Percentiles rank a stretch among this genome's conserved stretches.
Evolutionary conservation across 371 early-diverging fungal species (phyloP).

Genomic region (Lichtheimia corymbifera): DNA sequence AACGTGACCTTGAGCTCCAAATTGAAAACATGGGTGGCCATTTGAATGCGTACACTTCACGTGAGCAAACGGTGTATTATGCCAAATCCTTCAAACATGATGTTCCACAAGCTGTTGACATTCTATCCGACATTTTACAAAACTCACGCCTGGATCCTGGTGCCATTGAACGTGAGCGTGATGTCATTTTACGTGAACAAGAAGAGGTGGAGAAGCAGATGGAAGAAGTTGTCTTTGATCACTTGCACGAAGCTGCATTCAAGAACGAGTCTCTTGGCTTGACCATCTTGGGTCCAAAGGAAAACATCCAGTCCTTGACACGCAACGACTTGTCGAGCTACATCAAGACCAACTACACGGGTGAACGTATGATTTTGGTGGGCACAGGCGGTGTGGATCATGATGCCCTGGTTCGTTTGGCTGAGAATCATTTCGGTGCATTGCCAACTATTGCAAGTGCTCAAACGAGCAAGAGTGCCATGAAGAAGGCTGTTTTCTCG

Average conservation of each 20-base stretch:
- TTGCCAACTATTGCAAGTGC: conserved; percentile 56
- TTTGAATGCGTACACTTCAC: conserved; percentile 96
- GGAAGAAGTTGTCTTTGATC: conserved; percentile 87
- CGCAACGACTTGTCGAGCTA: conserved; percentile 84
- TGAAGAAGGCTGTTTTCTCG: conserved; percentile 73
- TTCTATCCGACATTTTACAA: conserved; percentile 94
- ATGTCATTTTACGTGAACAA: conserved; percentile 93
- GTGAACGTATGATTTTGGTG: conserved; percentile 94
- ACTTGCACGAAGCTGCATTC: conserved; percentile 93
- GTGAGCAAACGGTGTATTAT: conserved; percentile 98
- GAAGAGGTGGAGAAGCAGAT: conserved; percentile 95
- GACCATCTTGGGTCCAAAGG: conserved; percentile 93
- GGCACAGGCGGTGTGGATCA: conserved; percentile 95
- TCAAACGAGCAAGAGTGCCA: conserved; percentile 48
- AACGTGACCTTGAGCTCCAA: conserved; percentile 88
- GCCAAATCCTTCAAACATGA: conserved; percentile 91
- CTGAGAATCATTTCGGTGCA: conserved; percentile 86
- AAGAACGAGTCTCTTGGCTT: conserved; percentile 88
- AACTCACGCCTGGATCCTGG: conserved; percentile 80
- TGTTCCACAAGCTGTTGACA: conserved; percentile 85
- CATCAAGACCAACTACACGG: conserved; percentile 91
- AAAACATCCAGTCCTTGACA: conserved; percentile 87
- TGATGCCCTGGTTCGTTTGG: conserved; percentile 88
- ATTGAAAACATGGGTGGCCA: conserved; percentile 98
- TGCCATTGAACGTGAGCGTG: conserved; percentile 91